These are phyloP conservation scores for Pleomassaria siparia DNA, from an alignment of 2,329 filamentous ascomycete species.

Conservation along the genomic window DNA sequence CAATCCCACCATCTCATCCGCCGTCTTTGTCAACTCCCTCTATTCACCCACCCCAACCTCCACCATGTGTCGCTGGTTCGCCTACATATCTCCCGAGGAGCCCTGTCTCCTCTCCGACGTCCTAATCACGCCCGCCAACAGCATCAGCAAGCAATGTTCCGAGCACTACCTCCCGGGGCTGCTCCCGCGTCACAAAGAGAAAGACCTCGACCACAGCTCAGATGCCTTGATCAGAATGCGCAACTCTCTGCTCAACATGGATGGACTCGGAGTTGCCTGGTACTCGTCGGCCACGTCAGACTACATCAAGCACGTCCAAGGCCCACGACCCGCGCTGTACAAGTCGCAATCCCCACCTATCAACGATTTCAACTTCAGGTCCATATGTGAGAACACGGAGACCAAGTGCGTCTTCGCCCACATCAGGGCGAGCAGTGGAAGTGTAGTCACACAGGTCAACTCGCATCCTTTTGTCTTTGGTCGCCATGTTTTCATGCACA, in stretches of 20 bases:
- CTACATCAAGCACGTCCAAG: constrained; percentile 40
- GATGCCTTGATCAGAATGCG: constrained; percentile 51
- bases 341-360: constrained; percentile 55
- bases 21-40: not conserved
- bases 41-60: not conserved
- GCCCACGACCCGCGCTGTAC: constrained; percentile 53
- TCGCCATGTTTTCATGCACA: constrained; percentile 59
- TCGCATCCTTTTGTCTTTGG: constrained; percentile 60
- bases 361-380: constrained; percentile 57
- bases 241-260: constrained; percentile 57
- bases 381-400: constrained; percentile 54
- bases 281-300: constrained; percentile 51
- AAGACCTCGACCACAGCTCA: constrained; percentile 43
- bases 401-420: constrained; percentile 55
- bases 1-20: not conserved
- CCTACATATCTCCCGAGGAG: constrained; percentile 56
- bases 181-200: constrained; percentile 48
- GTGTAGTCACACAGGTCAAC: constrained; percentile 53
- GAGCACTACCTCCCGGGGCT: constrained; percentile 59
- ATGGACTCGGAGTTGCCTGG: constrained; percentile 59
- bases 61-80: constrained; percentile 57
- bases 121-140: constrained; percentile 48
- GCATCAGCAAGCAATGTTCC: constrained; percentile 41
- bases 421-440: constrained; percentile 54
- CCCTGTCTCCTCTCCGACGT: constrained; percentile 59